Conservation (phyloP, 768 basidiomycete species). For the Ramaria rubella region DNA sequence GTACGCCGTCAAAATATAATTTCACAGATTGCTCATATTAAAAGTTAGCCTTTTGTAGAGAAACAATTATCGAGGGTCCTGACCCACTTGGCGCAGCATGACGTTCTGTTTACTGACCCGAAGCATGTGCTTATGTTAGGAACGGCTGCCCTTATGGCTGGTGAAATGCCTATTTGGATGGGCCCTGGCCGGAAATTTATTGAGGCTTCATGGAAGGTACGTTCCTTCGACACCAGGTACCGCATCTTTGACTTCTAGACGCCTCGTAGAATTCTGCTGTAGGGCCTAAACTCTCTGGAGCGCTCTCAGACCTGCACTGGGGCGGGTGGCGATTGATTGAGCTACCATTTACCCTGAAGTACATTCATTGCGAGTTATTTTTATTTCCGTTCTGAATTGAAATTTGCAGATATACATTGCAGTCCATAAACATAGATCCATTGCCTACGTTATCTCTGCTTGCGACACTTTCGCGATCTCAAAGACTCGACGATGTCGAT, state of each 20-base stretch:
- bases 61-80: conserved; percentile 25
- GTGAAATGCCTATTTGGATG: conserved; percentile 43
- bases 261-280: conserved; percentile 27
- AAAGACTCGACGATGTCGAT: conserved; percentile 1
- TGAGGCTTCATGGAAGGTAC: conserved; percentile 37
- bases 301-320: conserved; percentile 62
- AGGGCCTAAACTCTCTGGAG: conserved; percentile 49
- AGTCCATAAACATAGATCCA: neutral
- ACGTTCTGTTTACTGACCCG: neutral
- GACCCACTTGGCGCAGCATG: neutral
- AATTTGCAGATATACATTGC: neutral
- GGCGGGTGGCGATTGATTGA: conserved; percentile 72
- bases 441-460: conserved; percentile 1
- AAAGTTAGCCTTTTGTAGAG: conserved; percentile 20
- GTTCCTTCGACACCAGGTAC: neutral
- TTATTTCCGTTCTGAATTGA: neutral
- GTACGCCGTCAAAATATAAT: conserved; percentile 34
- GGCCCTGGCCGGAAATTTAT: conserved; percentile 48
- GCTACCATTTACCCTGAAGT: conserved; percentile 44
- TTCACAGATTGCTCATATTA: neutral
- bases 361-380: neutral
- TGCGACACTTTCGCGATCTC: neutral
- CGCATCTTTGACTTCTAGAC: neutral
- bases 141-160: conserved; percentile 33
- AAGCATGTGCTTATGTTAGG: neutral